Base-by-base conservation (phyloP, 148 eudicot species). In the Heliamphora exappendiculata region DNA sequence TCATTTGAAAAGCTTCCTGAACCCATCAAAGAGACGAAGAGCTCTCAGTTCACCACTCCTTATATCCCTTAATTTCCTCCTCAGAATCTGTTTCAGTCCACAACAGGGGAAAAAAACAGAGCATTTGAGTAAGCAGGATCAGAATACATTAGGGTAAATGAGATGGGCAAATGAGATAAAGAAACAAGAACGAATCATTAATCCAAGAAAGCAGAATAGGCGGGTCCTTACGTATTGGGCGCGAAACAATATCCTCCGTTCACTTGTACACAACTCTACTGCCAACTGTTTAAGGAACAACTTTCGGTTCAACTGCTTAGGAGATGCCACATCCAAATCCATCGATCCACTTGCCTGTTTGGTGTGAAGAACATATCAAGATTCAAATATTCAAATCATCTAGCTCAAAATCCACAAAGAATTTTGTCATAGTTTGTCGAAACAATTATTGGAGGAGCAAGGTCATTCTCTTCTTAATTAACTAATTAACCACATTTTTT, bases 281-380 rank as follows among this genome's bases (percentile, higher is more conserved):
- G 97, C 97, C 22, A 95, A 85, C 77, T 95, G 98, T 81, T 95
- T 95, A 81, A 95, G 65, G 73, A 95, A 95, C 81, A 91, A 70
- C 75, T 87, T 92, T 47, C 98, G 84, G 76, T 93, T 95, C 36
- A 95, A 89, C 78, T 90, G 96, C 86, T 92, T 95, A 7, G 98
- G 98, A 65, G 97, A 92, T 62, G 97, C 90, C 80, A 95, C 91
- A 70, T 95, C 98, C 87, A 95, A 83, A 84, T 95, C 98, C 98
- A 95, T 91, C 7, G 91, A 85, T 73, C 98, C 98, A 82, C 98
- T 95, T 71, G 87, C 93, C 98, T 95, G 78, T 70, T 54, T 77
- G 50, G 55, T 36, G 67, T 36, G 36, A 70, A 57, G 57, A 77
- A 39, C 45, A 67, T 34, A 72, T 9, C 2, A 37, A 54, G 11